Evolutionary conservation across 2,329 filamentous ascomycete species (phyloP).

Genomic region (Blastomyces gilchristii): DNA sequence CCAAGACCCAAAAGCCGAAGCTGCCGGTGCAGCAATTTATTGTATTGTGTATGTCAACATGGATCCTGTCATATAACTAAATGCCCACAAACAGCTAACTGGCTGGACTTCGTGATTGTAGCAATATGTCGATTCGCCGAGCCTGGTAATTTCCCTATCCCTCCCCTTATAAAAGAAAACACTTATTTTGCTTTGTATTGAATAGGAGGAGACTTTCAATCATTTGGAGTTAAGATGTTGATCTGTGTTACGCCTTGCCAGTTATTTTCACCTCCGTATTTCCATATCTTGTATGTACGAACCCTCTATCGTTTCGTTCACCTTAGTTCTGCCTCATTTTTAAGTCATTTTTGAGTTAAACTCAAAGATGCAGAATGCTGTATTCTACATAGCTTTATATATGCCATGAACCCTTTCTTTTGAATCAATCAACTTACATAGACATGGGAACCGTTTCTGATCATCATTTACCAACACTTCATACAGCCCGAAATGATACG

Average conservation of each 20-base stretch:
- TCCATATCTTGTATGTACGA: conserved; percentile 44
- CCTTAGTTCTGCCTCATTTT: background rate
- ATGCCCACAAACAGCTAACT: conserved; percentile 21
- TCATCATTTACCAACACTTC: conserved; percentile 15
- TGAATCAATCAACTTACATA: conserved; percentile 12
- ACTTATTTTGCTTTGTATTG: background rate
- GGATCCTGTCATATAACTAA: background rate
- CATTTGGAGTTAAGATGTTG: conserved; percentile 12
- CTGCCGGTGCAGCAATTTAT: conserved; percentile 66
- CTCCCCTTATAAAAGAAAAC: conserved; percentile 9
- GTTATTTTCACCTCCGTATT: conserved; percentile 59
- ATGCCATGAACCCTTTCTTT: background rate
- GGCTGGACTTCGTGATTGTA: conserved; percentile 25
- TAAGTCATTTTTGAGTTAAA: background rate
- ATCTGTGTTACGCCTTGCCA: conserved; percentile 11
- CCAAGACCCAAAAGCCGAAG: conserved; percentile 38
- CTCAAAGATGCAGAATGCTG: background rate
- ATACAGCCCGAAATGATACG: conserved; percentile 69
- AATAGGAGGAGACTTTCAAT: conserved; percentile 2
- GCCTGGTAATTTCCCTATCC: conserved; percentile 43
- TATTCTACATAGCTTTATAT: background rate
- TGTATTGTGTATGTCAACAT: conserved; percentile 54
- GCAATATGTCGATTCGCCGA: conserved; percentile 71
- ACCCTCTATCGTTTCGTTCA: conserved; percentile 2
- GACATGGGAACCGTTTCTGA: background rate